A percentile compares a stretch with the other conserved stretches of the same genome.
phyloP scores from a whole-genome alignment of 1,284 basidiomycete species.

The Rhodotorula sp. region DNA sequence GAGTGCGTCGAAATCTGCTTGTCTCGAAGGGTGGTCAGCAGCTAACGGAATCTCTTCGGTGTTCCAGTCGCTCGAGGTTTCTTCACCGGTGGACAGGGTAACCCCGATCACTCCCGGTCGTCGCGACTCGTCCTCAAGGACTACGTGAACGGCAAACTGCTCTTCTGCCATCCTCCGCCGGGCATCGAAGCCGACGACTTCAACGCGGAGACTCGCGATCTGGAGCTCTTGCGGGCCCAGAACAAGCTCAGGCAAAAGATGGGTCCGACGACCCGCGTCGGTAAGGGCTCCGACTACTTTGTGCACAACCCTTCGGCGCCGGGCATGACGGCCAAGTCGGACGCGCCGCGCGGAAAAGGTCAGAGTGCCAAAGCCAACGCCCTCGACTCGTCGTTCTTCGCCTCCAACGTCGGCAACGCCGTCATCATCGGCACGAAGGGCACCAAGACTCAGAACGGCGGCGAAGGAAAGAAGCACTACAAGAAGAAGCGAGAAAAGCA shows the following conservation, averaged over 20 bases:
- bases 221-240: constrained; percentile 55
- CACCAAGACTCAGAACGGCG: constrained; percentile 51
- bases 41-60: constrained; percentile 15
- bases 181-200: constrained; percentile 67
- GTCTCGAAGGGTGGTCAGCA: background rate
- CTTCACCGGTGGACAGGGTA: constrained; percentile 89
- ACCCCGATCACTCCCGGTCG: constrained; percentile 92
- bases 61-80: constrained; percentile 83
- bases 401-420: constrained; percentile 57
- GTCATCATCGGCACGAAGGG: constrained; percentile 19
- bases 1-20: constrained; percentile 59
- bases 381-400: constrained; percentile 82
- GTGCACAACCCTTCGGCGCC: constrained; percentile 52
- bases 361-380: constrained; percentile 47
- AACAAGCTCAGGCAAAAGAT: constrained; percentile 64
- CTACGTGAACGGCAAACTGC: constrained; percentile 90
- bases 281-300: constrained; percentile 77
- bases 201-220: constrained; percentile 69
- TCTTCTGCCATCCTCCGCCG: constrained; percentile 85
- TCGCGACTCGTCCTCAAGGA: constrained; percentile 94
- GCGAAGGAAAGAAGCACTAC: constrained; percentile 72
- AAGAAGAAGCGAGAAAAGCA: constrained; percentile 81
- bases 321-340: constrained; percentile 4
- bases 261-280: constrained; percentile 79
- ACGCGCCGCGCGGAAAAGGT: constrained; percentile 31